Evolutionary conservation across 108 stramenopile species (phyloP).

Genomic region (Cyclotella kingstonii): DNA sequence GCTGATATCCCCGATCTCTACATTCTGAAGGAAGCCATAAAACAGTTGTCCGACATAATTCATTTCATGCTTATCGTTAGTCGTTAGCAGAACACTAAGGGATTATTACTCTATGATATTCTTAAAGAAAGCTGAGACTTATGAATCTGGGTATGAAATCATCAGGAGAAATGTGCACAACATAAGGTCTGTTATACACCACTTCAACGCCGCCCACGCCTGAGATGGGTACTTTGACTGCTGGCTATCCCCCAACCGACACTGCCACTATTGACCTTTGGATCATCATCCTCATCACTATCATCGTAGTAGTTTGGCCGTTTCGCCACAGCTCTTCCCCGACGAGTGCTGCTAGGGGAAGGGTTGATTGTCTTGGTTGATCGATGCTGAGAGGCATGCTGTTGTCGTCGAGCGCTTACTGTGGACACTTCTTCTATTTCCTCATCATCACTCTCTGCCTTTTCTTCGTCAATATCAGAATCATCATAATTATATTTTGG

Average conservation of each 20-base stretch:
- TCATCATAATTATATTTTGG: slow-evolving; percentile 35
- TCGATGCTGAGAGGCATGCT: slow-evolving; percentile 6
- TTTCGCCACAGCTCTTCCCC: slow-evolving; percentile 8
- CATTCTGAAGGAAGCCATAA: no score
- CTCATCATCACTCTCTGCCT: slow-evolving; percentile 14
- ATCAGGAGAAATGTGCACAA: background rate
- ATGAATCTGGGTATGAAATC: background rate
- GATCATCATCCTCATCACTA: slow-evolving; percentile 28
- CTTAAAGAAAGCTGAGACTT: no score
- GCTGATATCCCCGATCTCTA: no score
- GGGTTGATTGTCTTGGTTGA: slow-evolving; percentile 23
- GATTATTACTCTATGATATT: no score
- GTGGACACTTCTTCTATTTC: slow-evolving; percentile 6
- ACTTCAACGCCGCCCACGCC: slow-evolving; percentile 19
- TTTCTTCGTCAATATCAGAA: slow-evolving; percentile 30
- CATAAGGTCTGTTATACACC: background rate
- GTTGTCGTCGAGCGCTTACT: background rate
- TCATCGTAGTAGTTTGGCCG: slow-evolving; percentile 11
- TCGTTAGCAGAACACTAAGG: no score
- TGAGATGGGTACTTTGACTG: slow-evolving; percentile 19
- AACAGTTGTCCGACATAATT: no score
- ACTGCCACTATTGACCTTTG: background rate
- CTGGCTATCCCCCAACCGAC: slow-evolving; percentile 35
- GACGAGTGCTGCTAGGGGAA: slow-evolving; percentile 15
- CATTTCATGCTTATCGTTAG: no score